phyloP scores from a whole-genome alignment of 257 asterid genomes.

The Lantana camara region DNA sequence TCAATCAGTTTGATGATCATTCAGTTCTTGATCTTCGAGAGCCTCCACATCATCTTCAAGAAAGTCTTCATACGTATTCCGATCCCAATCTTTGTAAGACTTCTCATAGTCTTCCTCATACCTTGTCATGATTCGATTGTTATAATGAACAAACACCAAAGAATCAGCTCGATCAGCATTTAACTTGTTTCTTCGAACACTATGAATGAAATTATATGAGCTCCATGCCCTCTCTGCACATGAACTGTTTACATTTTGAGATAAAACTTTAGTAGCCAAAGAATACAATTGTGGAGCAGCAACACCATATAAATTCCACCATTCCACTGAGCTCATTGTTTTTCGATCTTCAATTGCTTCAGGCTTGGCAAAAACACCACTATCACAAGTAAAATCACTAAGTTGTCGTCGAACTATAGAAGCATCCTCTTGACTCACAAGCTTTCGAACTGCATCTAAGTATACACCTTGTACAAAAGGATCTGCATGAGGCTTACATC shows the following conservation, averaged over 20 bases:
- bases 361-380: neutral
- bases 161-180: neutral
- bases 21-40: neutral
- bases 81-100: neutral
- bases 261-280: neutral
- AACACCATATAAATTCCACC: neutral
- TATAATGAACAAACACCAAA: neutral
- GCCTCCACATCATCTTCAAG: neutral
- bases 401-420: neutral
- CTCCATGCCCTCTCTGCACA: neutral
- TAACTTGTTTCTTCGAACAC: neutral
- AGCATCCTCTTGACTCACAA: neutral
- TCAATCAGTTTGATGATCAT: neutral
- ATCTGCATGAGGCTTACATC: neutral
- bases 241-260: neutral
- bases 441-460: neutral
- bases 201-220: neutral
- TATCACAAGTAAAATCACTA: neutral
- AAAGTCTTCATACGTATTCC: neutral
- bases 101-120: neutral
- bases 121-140: neutral
- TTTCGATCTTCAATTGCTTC: neutral
- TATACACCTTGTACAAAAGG: neutral
- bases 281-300: neutral
- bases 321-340: neutral